phyloP scores from a whole-genome alignment of 225 moss, liverwort and hornwort genomes.

The Rhytidiadelphus loreus region DNA sequence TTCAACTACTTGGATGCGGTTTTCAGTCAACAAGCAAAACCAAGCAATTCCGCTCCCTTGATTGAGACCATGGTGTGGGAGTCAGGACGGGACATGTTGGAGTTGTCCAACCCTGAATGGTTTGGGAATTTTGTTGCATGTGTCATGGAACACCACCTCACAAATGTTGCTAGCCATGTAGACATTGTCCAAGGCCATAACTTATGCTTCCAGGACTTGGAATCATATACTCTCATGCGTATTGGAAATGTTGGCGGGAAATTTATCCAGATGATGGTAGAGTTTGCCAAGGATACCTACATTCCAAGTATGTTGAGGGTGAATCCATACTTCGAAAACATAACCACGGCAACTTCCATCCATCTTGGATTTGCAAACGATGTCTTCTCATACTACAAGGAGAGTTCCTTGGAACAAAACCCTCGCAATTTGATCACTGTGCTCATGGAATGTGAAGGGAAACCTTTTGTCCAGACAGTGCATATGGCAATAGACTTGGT shows the following conservation, averaged over 20 bases:
- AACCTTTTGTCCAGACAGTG: not conserved
- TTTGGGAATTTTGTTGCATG: not conserved
- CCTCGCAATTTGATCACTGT: not conserved
- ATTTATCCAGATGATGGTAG: not conserved
- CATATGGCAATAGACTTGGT: not conserved
- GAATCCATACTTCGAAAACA: not conserved
- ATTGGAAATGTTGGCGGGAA: not conserved
- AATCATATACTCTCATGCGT: not conserved
- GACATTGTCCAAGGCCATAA: not conserved
- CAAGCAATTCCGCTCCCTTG: not conserved
- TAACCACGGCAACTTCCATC: not conserved
- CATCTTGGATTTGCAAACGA: not conserved
- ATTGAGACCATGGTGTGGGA: not conserved
- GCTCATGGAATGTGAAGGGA: not conserved
- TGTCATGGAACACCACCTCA: fast-evolving
- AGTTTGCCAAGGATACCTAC: not conserved
- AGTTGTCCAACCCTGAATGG: not conserved
- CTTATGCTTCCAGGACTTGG: not conserved
- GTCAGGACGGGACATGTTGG: not conserved
- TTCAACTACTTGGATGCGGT: fast-evolving
- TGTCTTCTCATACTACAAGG: not conserved
- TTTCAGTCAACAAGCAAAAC: not conserved
- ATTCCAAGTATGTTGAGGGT: not conserved
- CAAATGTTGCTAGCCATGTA: not conserved
- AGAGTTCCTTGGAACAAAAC: not conserved